These are phyloP conservation scores for Pilasporangium apinafurcum DNA, from an alignment of 352 stramenopile species.

Conservation along the genomic window DNA sequence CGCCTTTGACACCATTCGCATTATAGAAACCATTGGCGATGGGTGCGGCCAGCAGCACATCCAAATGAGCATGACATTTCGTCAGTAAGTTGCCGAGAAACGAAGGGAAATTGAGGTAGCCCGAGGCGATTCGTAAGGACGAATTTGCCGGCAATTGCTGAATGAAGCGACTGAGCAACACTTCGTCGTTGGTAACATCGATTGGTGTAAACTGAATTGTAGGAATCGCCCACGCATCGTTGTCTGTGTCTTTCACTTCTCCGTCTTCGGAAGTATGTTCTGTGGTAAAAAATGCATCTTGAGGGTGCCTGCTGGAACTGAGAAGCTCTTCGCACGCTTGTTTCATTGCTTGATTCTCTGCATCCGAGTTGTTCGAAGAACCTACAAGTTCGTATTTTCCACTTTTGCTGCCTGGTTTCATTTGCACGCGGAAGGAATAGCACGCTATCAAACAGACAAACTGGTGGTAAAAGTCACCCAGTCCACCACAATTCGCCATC, in stretches of 20 bases:
- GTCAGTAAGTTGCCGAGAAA: conserved; percentile 55
- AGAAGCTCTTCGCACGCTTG: conserved; percentile 38
- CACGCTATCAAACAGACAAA: conserved; percentile 47
- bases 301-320: conserved; percentile 11
- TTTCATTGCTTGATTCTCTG: conserved; percentile 26
- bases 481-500: conserved; percentile 31
- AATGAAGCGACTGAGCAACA: conserved; percentile 42
- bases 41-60: conserved; percentile 61
- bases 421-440: conserved; percentile 36
- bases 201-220: conserved; percentile 73
- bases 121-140: conserved; percentile 57
- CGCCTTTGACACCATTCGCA: conserved; percentile 60
- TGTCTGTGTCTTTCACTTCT: conserved; percentile 2
- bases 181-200: conserved; percentile 47
- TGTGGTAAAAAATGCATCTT: neutral
- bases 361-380: conserved; percentile 26
- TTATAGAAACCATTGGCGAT: conserved; percentile 73
- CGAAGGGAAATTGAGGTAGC: conserved; percentile 76
- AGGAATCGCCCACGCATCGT: conserved; percentile 63
- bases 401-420: conserved; percentile 6
- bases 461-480: conserved; percentile 65
- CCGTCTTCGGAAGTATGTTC: too few relatives aligned
- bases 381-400: conserved; percentile 15
- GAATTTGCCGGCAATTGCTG: conserved; percentile 31
- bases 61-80: conserved; percentile 28